Evolutionary conservation across 2,329 filamentous ascomycete genomes (phyloP).

Genomic region (Microascus cirrosus): DNA sequence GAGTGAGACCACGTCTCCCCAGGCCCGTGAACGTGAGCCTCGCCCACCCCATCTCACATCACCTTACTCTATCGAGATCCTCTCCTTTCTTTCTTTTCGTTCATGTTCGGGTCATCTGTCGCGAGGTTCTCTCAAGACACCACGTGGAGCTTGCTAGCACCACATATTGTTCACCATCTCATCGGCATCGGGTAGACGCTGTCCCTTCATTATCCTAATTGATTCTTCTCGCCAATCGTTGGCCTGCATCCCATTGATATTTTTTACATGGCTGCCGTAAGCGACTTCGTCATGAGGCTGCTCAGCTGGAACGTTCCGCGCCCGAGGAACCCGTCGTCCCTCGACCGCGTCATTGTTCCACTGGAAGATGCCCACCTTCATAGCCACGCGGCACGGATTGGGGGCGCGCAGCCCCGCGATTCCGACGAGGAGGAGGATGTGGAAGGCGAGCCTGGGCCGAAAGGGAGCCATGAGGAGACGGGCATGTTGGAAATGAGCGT

Average conservation of each 20-base stretch:
- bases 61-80: not conserved
- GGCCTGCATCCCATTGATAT: not conserved
- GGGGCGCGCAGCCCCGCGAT: conserved; percentile 22
- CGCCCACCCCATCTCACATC: not conserved
- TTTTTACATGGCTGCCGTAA: not conserved
- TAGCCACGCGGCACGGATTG: conserved; percentile 36
- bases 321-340: conserved; percentile 17
- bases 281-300: conserved; percentile 1
- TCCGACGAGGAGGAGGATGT: conserved; percentile 21
- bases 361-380: conserved; percentile 45
- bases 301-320: conserved; percentile 3
- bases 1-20: not conserved
- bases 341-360: conserved; percentile 36
- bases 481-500: conserved; percentile 43
- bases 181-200: not conserved
- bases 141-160: not conserved
- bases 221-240: not conserved
- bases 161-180: not conserved
- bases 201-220: not conserved
- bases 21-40: not conserved
- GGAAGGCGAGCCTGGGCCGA: conserved; percentile 26
- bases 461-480: conserved; percentile 26
- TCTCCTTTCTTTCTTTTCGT: not conserved
- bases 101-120: not conserved
- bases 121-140: not conserved